Base-by-base conservation (phyloP, 768 basidiomycete genomes). In the Cyclocybe cylindracea region DNA sequence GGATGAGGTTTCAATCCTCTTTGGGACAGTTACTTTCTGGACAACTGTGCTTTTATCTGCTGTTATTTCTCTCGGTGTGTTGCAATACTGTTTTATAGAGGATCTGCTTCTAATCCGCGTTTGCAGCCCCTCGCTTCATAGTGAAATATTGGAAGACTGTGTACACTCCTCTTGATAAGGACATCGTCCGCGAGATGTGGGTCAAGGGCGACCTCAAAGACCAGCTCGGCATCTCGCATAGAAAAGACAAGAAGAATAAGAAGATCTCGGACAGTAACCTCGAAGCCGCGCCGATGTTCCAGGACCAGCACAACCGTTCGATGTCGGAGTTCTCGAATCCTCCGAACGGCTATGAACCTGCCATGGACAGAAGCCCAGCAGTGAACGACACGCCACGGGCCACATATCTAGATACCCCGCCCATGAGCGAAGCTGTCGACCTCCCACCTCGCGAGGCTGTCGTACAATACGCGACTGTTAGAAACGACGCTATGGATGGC, bases 111-210 rank as follows among this genome's bases (percentile, higher is more conserved):
- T 50, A 10, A 33, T 42, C 46, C 39, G 9, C 44, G 10, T 32
- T 48, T 41, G 16, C 44, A 92, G 91, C 84, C 5, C 96, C 96
- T 0, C 83, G 91, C 11, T 93, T 91, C 74, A 48, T 95, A 32
- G 74, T 84, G 69, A 91, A 91, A 63, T 92, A 82, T 64, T 63
- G 87, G 54, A 74, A 79, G 8, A 76, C 85, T 1, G 79, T 85
- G 1, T 97, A 94, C 61, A 70, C 67, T 43, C 94, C 95, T 2
- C 73, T 85, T 13, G 96, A 98, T 76, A 88, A 85, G 65, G 91
- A 97, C 60, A 86, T 98, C 50, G 77, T 98, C 7, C 86, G 96
- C 29, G 96, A 98, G 74, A 88, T 85, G 82, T 93, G 90, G 91
- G 89, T 93, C 4, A 62, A 67, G 51, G 91, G 91, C 3, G 84